Evolutionary conservation across 768 basidiomycete genomes (phyloP), one percentile per base, ranked within the genome.

Genomic region (Hericium coralloides): DNA sequence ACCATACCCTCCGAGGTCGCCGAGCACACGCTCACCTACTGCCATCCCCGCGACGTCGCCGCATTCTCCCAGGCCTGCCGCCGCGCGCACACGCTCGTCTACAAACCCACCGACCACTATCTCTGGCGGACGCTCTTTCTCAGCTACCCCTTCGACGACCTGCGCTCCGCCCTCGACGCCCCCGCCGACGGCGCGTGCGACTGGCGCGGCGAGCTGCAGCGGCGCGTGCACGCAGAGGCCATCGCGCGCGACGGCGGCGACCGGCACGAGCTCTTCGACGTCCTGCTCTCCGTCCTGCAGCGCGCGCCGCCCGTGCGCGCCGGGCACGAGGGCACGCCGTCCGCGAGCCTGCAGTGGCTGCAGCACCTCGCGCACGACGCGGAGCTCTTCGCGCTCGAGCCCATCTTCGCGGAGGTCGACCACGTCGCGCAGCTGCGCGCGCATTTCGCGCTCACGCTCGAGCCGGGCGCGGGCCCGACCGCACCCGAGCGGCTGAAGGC

Each of bases 121-220:
- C 75, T 91, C 41, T 91, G 87, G 87, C 81, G 83, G 54, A 72
- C 79, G 53, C 72, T 89, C 53, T 88, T 84, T 68, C 77, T 85
- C 39, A 56, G 58, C 8, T 68, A 69, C 49, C 75, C 78, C 6
- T 89, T 87, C 67, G 89, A 90, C 65, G 80, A 85, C 63, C 84
- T 85, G n/a, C 73, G 80, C 58, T 60, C 20, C 51, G 58, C 43
- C 53, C 61, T 47, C 23, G 37, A n/a, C n/a, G 14, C 23, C 12
- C 6, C 53, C 10, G 3, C 26, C 22, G 15, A 41, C 5, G 8
- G 53, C 55, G 38, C 48, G 7, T 53, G 55, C 17, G 56, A 60
- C 39, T 62, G 59, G 59, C 12, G 56, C 36, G 18, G 51, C 23
- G 52, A 55, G 41, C 59, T 60, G 4, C 56, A 55, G 57, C 59